Conservation (phyloP, 116 monocot genomes). For the Cymodocea nodosa region DNA sequence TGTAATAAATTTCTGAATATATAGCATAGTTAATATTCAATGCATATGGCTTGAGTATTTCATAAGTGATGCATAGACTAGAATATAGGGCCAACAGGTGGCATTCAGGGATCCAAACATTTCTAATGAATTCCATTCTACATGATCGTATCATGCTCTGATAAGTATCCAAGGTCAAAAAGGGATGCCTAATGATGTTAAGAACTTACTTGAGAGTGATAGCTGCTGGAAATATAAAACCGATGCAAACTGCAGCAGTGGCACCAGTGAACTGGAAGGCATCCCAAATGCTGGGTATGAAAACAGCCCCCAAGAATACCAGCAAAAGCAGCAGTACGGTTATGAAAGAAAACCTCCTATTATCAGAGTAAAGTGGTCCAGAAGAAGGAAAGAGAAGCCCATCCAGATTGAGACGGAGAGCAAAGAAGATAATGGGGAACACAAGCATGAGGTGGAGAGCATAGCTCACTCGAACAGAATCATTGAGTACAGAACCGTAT, state of each 20-base stretch:
- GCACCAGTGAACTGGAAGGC: conserved; percentile 79
- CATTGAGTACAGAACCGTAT: conserved; percentile 35
- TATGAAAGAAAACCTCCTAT: conserved; percentile 29
- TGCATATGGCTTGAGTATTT: too few species aligned
- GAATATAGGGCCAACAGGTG: too few species aligned
- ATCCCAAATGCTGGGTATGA: conserved; percentile 79
- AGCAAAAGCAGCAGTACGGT: conserved; percentile 24
- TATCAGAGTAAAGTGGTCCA: conserved; percentile 28
- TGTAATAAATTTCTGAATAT: too few species aligned
- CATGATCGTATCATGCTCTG: too few species aligned
- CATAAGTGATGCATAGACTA: too few species aligned
- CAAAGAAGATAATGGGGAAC: conserved; percentile 60
- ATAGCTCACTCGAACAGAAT: conserved; percentile 57
- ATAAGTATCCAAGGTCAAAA: too few species aligned
- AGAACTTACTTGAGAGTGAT: conserved; percentile 35
- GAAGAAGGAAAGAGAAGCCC: conserved; percentile 50
- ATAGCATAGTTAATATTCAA: too few species aligned
- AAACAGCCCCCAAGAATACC: conserved; percentile 43
- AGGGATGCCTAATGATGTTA: too few species aligned
- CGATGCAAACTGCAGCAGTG: conserved; percentile 63
- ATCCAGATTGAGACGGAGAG: conserved; percentile 51
- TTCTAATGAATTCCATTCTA: too few species aligned
- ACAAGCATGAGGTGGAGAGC: conserved; percentile 67
- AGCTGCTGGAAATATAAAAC: conserved; percentile 69
- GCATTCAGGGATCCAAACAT: too few species aligned